Conservation (phyloP, 2,329 filamentous ascomycete genomes). For the Pseudocercospora fijiensis region DNA sequence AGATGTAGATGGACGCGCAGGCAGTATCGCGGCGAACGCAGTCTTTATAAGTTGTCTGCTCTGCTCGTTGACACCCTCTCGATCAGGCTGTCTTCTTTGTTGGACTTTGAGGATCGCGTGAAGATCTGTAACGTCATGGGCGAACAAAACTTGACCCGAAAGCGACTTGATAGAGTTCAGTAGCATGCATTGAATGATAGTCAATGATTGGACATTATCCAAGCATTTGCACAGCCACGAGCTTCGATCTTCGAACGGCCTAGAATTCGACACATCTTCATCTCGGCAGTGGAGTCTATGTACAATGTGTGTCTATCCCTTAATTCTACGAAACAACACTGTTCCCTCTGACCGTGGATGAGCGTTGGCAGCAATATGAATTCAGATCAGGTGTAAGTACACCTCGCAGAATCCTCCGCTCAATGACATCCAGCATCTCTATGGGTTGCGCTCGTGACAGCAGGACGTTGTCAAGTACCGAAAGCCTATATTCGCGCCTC, state of each 20-base stretch:
- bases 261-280: not conserved
- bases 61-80: not conserved
- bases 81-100: conserved; percentile 1
- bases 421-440: not conserved
- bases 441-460: not conserved
- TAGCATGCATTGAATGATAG: not conserved
- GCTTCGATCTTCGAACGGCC: not conserved
- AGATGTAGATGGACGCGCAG: not conserved
- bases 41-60: not conserved
- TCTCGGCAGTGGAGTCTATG: not conserved
- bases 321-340: not conserved
- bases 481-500: not conserved
- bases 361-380: not conserved
- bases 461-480: not conserved
- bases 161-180: not conserved
- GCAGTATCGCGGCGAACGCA: not conserved
- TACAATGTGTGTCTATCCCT: not conserved
- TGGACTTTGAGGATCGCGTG: not conserved
- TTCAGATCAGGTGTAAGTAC: not conserved
- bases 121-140: not conserved
- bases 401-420: not conserved
- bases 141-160: not conserved
- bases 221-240: conserved; percentile 1
- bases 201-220: no score
- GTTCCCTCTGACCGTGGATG: not conserved